Conservation (phyloP, 1,284 basidiomycete species). For the Puccinia triticina region DNA sequence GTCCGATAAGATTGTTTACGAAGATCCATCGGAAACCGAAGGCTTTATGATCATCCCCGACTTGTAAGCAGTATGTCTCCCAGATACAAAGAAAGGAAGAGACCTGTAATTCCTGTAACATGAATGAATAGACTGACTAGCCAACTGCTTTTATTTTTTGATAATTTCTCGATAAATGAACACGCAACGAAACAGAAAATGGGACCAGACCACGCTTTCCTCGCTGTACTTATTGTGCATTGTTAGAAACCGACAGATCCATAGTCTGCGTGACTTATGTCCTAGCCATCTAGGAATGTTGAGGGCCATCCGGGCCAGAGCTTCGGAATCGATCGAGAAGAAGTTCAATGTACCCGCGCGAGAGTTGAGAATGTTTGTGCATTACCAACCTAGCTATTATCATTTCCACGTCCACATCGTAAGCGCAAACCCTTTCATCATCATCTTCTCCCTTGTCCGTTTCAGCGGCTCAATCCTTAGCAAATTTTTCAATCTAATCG, state of each 20-base stretch:
- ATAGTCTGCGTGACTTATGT: constrained; percentile 65
- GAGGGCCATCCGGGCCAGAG: constrained; percentile 68
- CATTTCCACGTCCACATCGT: constrained; percentile 96
- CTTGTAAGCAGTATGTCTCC: constrained; percentile 62
- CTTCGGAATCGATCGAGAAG: constrained; percentile 65
- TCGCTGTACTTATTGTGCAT: constrained; percentile 60
- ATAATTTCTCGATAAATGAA: background rate
- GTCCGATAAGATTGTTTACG: constrained; percentile 73
- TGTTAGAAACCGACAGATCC: constrained; percentile 59
- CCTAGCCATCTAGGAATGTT: constrained; percentile 71
- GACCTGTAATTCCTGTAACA: background rate
- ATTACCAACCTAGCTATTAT: constrained; percentile 62
- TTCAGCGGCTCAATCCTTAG: background rate
- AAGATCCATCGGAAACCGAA: constrained; percentile 64
- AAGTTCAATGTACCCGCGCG: constrained; percentile 69
- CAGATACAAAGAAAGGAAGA: background rate
- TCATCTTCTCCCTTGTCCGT: background rate
- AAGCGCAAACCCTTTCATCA: constrained; percentile 56
- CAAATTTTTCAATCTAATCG: background rate
- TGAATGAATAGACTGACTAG: background rate
- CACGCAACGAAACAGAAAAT: constrained; percentile 56
- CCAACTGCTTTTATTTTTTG: background rate
- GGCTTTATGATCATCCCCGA: constrained; percentile 86
- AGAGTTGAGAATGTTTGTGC: constrained; percentile 74
- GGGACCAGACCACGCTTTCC: constrained; percentile 58